A percentile compares a stretch with the other conserved stretches of the same genome.
Evolutionary conservation across 2,329 filamentous ascomycete genomes (phyloP).

Genomic region (Colletotrichum cuscutae): DNA sequence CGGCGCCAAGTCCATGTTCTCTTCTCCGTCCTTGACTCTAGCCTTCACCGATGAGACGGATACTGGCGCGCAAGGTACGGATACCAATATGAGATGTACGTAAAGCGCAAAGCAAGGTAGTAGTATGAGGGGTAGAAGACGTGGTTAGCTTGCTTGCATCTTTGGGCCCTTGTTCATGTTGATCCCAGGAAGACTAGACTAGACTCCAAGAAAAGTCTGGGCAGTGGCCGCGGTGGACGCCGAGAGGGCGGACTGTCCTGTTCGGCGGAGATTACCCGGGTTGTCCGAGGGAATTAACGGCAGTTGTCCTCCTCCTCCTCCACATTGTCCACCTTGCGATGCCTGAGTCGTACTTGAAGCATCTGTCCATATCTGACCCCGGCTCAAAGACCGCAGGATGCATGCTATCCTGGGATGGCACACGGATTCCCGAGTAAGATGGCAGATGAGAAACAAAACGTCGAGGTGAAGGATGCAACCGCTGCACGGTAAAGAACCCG

Average conservation of each 20-base stretch:
- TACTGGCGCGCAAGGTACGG: no score
- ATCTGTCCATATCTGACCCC: not conserved
- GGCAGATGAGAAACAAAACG: not conserved
- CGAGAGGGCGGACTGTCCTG: not conserved
- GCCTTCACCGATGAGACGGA: no score
- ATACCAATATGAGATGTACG: no score
- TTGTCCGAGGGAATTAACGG: not conserved
- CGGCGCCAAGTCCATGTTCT: no score
- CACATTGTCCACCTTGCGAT: not conserved
- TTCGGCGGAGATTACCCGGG: not conserved
- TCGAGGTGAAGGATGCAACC: not conserved
- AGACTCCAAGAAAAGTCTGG: not conserved
- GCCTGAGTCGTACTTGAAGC: not conserved
- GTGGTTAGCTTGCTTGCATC: no score
- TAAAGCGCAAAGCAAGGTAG: no score
- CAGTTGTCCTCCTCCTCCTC: not conserved
- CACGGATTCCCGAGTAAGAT: not conserved
- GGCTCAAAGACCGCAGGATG: not conserved
- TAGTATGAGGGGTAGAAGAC: no score
- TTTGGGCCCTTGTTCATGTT: no score
- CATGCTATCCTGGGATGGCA: not conserved
- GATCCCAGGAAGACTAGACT: no score
- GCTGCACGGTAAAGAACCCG: not conserved
- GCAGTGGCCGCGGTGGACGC: not conserved
- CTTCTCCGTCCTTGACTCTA: no score